phyloP scores from a whole-genome alignment of 768 basidiomycete species.

The Lyophyllum semitale region DNA sequence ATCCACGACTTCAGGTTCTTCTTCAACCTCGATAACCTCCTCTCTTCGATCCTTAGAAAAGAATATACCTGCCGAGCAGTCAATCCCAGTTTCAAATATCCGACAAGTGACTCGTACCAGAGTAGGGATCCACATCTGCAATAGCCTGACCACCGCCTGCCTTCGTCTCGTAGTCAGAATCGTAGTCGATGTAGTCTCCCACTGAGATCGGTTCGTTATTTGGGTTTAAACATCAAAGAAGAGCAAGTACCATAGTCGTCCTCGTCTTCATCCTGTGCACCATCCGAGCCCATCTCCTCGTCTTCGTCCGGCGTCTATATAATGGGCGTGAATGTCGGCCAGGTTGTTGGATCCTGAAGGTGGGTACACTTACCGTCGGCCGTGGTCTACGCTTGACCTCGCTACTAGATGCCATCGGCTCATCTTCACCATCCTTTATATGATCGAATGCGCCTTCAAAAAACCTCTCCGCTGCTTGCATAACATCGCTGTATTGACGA shows the following conservation, averaged over 20 bases:
- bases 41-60: constrained; percentile 94
- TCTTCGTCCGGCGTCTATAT: constrained; percentile 64
- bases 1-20: constrained; percentile 59
- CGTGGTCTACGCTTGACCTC: constrained; percentile 24
- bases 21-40: constrained; percentile 90
- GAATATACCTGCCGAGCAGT: constrained; percentile 67
- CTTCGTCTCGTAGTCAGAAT: constrained; percentile 70
- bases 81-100: constrained; percentile 9
- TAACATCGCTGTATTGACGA: constrained; percentile 82
- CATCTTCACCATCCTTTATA: constrained; percentile 61
- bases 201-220: constrained; percentile 25
- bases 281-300: constrained; percentile 47
- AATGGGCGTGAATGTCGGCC: neutral
- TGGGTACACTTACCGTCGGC: constrained; percentile 23
- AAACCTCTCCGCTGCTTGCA: constrained; percentile 86
- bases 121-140: constrained; percentile 83
- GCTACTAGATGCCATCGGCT: constrained; percentile 39
- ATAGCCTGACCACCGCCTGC: constrained; percentile 40
- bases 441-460: constrained; percentile 85
- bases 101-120: constrained; percentile 48
- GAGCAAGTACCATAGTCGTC: constrained; percentile 48
- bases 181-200: constrained; percentile 76
- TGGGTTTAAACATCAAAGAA: neutral
- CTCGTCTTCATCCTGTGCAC: constrained; percentile 49
- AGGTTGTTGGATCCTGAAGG: neutral